phyloP scores from a whole-genome alignment of 306 rosid genomes.

The Gillenia trifoliata region DNA sequence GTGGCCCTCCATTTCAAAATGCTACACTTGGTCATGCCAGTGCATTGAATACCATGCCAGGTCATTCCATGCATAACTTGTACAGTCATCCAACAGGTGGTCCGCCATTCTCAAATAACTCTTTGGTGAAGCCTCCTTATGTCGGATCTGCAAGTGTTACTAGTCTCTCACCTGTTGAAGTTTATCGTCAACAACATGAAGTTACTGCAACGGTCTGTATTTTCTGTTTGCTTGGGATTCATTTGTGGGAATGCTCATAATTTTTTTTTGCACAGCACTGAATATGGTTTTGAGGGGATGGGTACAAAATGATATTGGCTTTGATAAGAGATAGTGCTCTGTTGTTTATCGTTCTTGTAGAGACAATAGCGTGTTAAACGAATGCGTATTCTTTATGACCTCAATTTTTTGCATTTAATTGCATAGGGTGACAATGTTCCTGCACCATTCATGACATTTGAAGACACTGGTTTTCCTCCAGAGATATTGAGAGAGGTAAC shows the following conservation, averaged over 20 bases:
- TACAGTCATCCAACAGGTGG: slow-evolving; percentile 55
- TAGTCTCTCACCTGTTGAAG: slow-evolving; percentile 71
- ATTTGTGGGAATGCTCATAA: not conserved
- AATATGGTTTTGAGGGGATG: not conserved
- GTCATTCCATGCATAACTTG: slow-evolving; percentile 51
- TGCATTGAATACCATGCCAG: slow-evolving; percentile 55
- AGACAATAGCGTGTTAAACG: not conserved
- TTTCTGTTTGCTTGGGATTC: slow-evolving; percentile 15
- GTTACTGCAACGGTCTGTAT: slow-evolving; percentile 80
- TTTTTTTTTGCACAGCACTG: not conserved
- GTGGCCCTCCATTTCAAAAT: slow-evolving; percentile 53
- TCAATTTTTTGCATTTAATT: slow-evolving; percentile 24
- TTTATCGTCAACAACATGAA: slow-evolving; percentile 85
- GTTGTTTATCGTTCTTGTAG: not conserved
- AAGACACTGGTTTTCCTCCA: slow-evolving; percentile 86
- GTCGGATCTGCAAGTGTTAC: slow-evolving; percentile 51
- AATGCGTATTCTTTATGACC: slow-evolving; percentile 10
- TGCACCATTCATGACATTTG: slow-evolving; percentile 89
- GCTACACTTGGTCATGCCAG: slow-evolving; percentile 42
- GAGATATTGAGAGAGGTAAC: slow-evolving; percentile 95
- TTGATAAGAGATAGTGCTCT: not conserved
- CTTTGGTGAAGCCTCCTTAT: slow-evolving; percentile 54
- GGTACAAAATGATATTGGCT: not conserved
- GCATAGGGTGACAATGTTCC: slow-evolving; percentile 94
- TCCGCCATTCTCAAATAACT: slow-evolving; percentile 49